Conservation (phyloP, 768 basidiomycete species). For the Tulasnella sp. region DNA sequence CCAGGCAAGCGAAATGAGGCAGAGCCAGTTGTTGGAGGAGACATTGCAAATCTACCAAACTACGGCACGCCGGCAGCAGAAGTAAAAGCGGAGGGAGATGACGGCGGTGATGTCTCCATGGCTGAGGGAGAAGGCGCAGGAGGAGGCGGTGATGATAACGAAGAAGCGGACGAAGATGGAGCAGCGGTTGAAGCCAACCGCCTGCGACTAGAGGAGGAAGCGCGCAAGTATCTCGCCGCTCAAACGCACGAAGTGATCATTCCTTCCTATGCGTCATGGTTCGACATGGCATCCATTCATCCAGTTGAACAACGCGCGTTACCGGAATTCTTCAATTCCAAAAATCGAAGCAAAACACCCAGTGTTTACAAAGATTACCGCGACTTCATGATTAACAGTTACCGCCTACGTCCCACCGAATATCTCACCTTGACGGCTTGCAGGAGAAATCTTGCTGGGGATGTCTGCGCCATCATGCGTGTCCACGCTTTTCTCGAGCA, state of each 20-base stretch:
- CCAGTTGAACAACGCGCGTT: slow-evolving; percentile 88
- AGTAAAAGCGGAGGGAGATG: slow-evolving; percentile 56
- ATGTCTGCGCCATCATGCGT: slow-evolving; percentile 98
- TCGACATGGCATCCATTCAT: slow-evolving; percentile 92
- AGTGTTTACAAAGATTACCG: slow-evolving; percentile 98
- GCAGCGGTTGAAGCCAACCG: slow-evolving; percentile 82
- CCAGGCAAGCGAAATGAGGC: slow-evolving; percentile 86
- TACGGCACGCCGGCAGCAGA: slow-evolving; percentile 36
- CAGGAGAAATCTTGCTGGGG: slow-evolving; percentile 92
- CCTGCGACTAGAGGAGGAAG: slow-evolving; percentile 79
- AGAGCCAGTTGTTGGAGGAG: slow-evolving; percentile 77
- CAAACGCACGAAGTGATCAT: slow-evolving; percentile 98
- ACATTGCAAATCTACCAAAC: slow-evolving; percentile 71
- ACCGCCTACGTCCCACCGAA: slow-evolving; percentile 88
- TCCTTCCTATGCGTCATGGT: slow-evolving; percentile 97
- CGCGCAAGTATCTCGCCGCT: slow-evolving; percentile 90
- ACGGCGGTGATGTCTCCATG: slow-evolving; percentile 40
- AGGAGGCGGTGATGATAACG: slow-evolving; percentile 76
- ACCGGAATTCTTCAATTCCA: slow-evolving; percentile 97
- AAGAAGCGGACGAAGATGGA: slow-evolving; percentile 78
- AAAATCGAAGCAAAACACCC: slow-evolving; percentile 94
- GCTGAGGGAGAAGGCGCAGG: slow-evolving; percentile 30
- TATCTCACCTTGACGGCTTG: slow-evolving; percentile 98
- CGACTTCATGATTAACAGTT: slow-evolving; percentile 99
- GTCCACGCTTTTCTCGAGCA: slow-evolving; percentile 99